Evolutionary conservation across 2,329 filamentous ascomycete species (phyloP).

Genomic region (Nigrograna mackinnonii): DNA sequence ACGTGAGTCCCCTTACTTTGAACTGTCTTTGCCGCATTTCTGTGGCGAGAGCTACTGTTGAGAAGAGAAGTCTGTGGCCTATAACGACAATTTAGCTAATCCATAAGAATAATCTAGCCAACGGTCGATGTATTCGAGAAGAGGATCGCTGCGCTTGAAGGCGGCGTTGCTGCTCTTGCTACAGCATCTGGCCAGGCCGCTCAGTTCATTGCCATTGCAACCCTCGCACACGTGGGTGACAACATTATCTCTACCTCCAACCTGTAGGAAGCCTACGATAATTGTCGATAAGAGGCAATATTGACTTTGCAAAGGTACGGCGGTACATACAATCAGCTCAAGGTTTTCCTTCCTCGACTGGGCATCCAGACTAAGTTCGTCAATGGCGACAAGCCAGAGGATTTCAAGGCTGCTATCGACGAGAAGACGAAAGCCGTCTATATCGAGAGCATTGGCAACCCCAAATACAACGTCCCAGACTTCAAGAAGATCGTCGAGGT

Average conservation of each 20-base stretch:
- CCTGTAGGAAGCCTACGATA: conserved; percentile 46
- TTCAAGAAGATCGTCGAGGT: conserved; percentile 84
- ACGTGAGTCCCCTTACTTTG: conserved; percentile 60
- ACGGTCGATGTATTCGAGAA: conserved; percentile 97
- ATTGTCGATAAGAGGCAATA: not conserved
- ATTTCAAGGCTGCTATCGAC: conserved; percentile 82
- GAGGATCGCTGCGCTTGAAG: conserved; percentile 92
- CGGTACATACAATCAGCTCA: conserved; percentile 97
- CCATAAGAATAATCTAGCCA: conserved; percentile 57
- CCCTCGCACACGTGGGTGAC: conserved; percentile 85
- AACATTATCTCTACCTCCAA: conserved; percentile 92
- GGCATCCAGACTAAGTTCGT: conserved; percentile 90
- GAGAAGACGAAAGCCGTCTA: conserved; percentile 93
- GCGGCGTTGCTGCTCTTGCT: conserved; percentile 83
- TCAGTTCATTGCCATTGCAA: conserved; percentile 86
- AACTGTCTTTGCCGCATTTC: not conserved
- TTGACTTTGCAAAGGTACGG: conserved; percentile 61
- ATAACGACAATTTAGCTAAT: conserved; percentile 5
- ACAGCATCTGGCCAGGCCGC: conserved; percentile 86
- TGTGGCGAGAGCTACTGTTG: not conserved
- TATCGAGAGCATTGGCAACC: conserved; percentile 91
- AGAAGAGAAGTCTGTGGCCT: not conserved
- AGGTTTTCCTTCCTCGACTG: conserved; percentile 84
- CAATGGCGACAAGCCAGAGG: conserved; percentile 75
- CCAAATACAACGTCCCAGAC: conserved; percentile 89